phyloP scores from a whole-genome alignment of 352 stramenopile species.

The Elongisporangium anandrum region DNA sequence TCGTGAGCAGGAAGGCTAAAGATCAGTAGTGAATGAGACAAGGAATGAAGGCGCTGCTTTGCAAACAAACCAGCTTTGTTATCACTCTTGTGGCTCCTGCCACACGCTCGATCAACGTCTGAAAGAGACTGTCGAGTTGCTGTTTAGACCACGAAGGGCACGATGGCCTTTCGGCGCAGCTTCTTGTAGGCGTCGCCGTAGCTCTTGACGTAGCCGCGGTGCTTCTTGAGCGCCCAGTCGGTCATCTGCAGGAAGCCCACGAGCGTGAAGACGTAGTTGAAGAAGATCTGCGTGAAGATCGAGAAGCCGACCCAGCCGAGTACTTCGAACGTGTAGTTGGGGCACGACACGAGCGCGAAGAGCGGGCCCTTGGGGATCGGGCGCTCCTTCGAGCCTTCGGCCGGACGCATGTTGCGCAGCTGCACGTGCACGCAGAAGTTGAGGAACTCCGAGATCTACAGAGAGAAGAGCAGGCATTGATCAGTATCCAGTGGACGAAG shows the following conservation, averaged over 20 bases:
- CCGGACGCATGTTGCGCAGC: conserved; percentile 71
- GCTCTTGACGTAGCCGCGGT: conserved; percentile 82
- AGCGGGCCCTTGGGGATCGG: conserved; percentile 67
- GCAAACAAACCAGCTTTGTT: too few relatives aligned
- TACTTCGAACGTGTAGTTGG: conserved; percentile 91
- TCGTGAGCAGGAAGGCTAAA: too few relatives aligned
- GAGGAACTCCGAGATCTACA: conserved; percentile 62
- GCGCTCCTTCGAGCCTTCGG: conserved; percentile 68
- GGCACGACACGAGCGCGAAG: conserved; percentile 85
- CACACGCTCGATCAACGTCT: not conserved
- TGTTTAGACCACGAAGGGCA: conserved; percentile 79
- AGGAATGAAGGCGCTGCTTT: too few relatives aligned
- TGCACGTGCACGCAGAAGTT: conserved; percentile 87
- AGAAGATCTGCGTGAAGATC: conserved; percentile 79
- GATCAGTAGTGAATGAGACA: too few relatives aligned
- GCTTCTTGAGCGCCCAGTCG: conserved; percentile 89
- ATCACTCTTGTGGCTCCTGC: too few relatives aligned
- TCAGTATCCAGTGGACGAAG: not conserved
- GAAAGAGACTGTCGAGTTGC: not conserved
- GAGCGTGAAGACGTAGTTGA: conserved; percentile 83
- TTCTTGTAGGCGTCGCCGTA: conserved; percentile 89
- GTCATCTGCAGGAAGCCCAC: conserved; percentile 86
- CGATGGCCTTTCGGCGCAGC: conserved; percentile 76
- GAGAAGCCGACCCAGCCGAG: conserved; percentile 87
- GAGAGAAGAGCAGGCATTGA: not conserved